A percentile compares a stretch with the other conserved stretches of the same genome.
phyloP scores from a whole-genome alignment of 2,329 filamentous ascomycete species.

The Cadophora sp. region DNA sequence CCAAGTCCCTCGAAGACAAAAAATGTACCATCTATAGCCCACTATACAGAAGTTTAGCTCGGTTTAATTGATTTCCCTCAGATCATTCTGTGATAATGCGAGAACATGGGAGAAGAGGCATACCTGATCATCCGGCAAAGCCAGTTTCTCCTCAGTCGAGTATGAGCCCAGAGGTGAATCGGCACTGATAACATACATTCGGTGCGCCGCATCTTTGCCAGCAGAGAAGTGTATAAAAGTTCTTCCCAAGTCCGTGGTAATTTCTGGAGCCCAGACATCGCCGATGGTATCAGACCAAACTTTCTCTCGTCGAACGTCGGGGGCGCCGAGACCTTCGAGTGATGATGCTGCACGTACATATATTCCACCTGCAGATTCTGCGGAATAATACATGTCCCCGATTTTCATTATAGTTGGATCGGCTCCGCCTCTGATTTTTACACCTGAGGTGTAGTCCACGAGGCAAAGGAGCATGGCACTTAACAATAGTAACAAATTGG shows the following conservation, averaged over 20 bases:
- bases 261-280: conserved; percentile 17
- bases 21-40: conserved; percentile 13
- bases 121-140: conserved; percentile 15
- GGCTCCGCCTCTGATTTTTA: conserved; percentile 13
- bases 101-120: background rate
- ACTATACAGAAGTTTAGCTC: background rate
- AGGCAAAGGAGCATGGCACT: conserved; percentile 8
- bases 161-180: conserved; percentile 17
- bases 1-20: background rate
- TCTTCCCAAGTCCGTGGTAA: conserved; percentile 13
- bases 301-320: conserved; percentile 13
- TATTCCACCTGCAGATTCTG: conserved; percentile 17
- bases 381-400: conserved; percentile 14
- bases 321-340: conserved; percentile 18
- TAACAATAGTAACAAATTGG: background rate
- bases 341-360: conserved; percentile 19
- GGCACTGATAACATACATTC: conserved; percentile 18
- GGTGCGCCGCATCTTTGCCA: conserved; percentile 15
- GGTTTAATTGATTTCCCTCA: too few relatives aligned
- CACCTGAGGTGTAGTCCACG: conserved; percentile 4
- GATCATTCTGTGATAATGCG: background rate
- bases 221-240: conserved; percentile 19
- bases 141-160: conserved; percentile 7
- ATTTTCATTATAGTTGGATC: conserved; percentile 17
- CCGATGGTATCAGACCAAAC: conserved; percentile 6